Conservation (phyloP, 805 yeast genomes). For the Candida dajiaensis region DNA sequence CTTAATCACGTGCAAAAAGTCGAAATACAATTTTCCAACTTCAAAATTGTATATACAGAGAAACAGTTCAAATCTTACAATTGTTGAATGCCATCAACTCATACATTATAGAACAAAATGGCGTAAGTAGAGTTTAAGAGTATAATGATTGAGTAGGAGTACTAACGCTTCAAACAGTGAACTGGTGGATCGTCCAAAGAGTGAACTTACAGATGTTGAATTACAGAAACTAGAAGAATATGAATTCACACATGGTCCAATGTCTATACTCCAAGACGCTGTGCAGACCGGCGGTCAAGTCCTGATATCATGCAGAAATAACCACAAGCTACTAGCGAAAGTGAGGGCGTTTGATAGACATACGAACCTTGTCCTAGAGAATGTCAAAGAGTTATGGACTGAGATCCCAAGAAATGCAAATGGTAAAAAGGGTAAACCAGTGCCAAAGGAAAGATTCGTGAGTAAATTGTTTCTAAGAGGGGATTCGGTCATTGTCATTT, state of each 20-base stretch:
- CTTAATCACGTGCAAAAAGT: background rate
- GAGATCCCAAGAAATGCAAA: constrained; percentile 54
- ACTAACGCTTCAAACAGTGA: constrained; percentile 37
- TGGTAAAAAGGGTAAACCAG: constrained; percentile 66
- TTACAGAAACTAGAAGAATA: constrained; percentile 79
- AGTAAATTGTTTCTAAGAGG: constrained; percentile 91
- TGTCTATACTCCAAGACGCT: constrained; percentile 81
- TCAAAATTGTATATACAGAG: background rate
- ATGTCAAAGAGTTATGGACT: constrained; percentile 83
- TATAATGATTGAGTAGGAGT: background rate
- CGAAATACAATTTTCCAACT: background rate
- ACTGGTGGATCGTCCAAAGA: constrained; percentile 63
- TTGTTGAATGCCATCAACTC: background rate
- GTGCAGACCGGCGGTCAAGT: constrained; percentile 70
- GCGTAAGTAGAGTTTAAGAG: constrained; percentile 12
- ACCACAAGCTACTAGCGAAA: constrained; percentile 84
- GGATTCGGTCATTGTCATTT: constrained; percentile 84
- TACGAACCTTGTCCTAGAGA: constrained; percentile 86
- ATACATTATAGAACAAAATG: constrained; percentile 6
- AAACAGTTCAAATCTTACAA: background rate
- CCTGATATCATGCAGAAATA: constrained; percentile 84
- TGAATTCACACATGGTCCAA: constrained; percentile 87
- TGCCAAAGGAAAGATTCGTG: constrained; percentile 71
- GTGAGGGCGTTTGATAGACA: constrained; percentile 96
- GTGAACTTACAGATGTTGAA: constrained; percentile 77